phyloP scores from a whole-genome alignment of 2,329 filamentous ascomycete genomes.

The Thelonectria rubi region DNA sequence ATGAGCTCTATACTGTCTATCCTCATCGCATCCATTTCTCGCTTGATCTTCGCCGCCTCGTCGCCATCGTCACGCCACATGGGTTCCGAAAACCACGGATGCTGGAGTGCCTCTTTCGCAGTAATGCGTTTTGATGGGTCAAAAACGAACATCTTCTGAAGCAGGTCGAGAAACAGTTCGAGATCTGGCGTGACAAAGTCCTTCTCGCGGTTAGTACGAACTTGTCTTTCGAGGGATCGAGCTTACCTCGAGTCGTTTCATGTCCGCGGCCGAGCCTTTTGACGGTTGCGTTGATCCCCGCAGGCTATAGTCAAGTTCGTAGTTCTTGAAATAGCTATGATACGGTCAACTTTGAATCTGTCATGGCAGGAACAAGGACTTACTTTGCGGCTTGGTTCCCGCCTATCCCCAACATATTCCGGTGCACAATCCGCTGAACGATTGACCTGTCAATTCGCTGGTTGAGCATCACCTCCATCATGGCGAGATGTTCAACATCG shows the following conservation, averaged over 20 bases:
- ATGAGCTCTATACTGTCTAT: too few relatives aligned
- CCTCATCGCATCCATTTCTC: constrained; percentile 56
- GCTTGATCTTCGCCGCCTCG: constrained; percentile 71
- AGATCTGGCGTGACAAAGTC: constrained; percentile 56
- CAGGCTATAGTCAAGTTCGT: too few relatives aligned
- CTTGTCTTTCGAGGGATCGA: constrained; percentile 48
- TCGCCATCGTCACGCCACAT: constrained; percentile 72
- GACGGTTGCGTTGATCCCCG: too few relatives aligned
- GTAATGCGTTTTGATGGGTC: constrained; percentile 72
- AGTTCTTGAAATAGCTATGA: too few relatives aligned
- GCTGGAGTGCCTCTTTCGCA: constrained; percentile 71
- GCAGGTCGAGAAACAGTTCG: constrained; percentile 69
- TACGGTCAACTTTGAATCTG: too few relatives aligned
- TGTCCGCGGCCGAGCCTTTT: too few relatives aligned
- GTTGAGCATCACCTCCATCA: constrained; percentile 77
- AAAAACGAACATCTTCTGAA: constrained; percentile 74
- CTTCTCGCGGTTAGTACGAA: constrained; percentile 71
- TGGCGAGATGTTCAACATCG: constrained; percentile 76
- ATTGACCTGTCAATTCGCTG: constrained; percentile 66
- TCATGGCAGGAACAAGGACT: constrained; percentile 32
- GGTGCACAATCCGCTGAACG: constrained; percentile 53
- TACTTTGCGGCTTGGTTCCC: constrained; percentile 72
- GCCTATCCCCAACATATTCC: constrained; percentile 63
- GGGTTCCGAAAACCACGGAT: constrained; percentile 73
- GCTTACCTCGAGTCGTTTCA: too few relatives aligned